Evolutionary conservation across 2,329 filamentous ascomycete species (phyloP).

Genomic region (Colletotrichum musicola): DNA sequence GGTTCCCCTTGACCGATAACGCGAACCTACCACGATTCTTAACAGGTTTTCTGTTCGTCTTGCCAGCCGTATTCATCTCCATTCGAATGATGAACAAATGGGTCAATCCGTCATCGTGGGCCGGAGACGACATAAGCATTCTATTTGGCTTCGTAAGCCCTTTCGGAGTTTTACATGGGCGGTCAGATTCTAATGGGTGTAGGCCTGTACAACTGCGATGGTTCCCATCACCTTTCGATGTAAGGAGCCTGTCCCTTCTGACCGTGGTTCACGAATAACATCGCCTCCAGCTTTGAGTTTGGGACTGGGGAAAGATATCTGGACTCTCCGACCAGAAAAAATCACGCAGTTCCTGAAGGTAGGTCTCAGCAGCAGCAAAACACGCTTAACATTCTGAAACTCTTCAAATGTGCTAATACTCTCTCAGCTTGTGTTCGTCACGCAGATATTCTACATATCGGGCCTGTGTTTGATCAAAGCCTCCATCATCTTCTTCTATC

Average conservation of each 20-base stretch:
- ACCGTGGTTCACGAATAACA: too few species aligned
- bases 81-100: not conserved
- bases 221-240: not conserved
- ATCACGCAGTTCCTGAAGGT: slow-evolving; percentile 23
- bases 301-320: slow-evolving; percentile 16
- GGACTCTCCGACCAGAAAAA: slow-evolving; percentile 11
- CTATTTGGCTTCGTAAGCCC: not conserved
- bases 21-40: slow-evolving; percentile 3
- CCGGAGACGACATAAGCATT: not conserved
- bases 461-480: slow-evolving; percentile 39
- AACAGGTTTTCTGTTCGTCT: slow-evolving; percentile 2
- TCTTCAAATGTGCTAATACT: not conserved
- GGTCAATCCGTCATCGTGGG: slow-evolving; percentile 8
- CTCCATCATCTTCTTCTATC: slow-evolving; percentile 48
- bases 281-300: not conserved
- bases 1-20: slow-evolving; percentile 16
- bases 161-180: too few species aligned
- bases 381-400: too few species aligned
- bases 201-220: not conserved
- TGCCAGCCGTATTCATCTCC: slow-evolving; percentile 4
- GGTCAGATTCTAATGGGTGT: not conserved
- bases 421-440: not conserved
- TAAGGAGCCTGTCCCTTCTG: not conserved
- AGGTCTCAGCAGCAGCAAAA: not conserved
- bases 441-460: slow-evolving; percentile 6